phyloP scores from a whole-genome alignment of 108 stramenopile genomes.

The Nitzschia sp. region DNA sequence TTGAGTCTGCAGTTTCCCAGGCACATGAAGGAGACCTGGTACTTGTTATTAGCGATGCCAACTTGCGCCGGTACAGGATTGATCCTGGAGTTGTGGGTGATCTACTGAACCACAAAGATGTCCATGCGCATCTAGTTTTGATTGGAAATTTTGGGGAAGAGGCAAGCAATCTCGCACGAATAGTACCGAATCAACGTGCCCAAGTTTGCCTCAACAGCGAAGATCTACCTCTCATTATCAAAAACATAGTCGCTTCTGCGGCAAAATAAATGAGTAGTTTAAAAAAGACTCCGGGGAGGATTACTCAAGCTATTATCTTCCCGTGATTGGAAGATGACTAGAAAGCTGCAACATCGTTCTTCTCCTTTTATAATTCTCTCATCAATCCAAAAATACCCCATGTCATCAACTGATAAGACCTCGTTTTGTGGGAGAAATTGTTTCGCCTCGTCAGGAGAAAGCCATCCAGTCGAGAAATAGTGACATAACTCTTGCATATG shows the following conservation, averaged over 20 bases:
- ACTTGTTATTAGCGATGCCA: constrained; percentile 85
- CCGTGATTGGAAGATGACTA: too few species aligned
- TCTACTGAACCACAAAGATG: constrained; percentile 32
- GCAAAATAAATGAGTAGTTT: too few species aligned
- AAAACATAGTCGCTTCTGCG: constrained; percentile 56
- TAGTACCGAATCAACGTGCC: constrained; percentile 59
- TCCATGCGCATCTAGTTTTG: constrained; percentile 64
- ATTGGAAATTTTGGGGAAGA: constrained; percentile 75
- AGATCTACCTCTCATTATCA: constrained; percentile 60
- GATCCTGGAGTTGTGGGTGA: constrained; percentile 42
- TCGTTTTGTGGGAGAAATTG: too few species aligned
- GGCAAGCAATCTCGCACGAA: constrained; percentile 41
- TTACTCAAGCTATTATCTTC: too few species aligned
- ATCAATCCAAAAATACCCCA: too few species aligned
- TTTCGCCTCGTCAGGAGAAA: too few species aligned
- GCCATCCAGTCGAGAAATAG: too few species aligned
- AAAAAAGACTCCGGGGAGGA: too few species aligned
- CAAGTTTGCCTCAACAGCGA: constrained; percentile 61
- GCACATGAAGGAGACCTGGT: constrained; percentile 52
- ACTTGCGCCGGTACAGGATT: constrained; percentile 84
- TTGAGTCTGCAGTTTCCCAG: constrained; percentile 56
- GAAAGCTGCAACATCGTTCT: too few species aligned
- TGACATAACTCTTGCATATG: too few species aligned
- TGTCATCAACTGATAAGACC: too few species aligned
- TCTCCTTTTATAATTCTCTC: too few species aligned